Evolutionary conservation across 2,329 filamentous ascomycete species (phyloP).

Genomic region (Pleoardoris graminearum): DNA sequence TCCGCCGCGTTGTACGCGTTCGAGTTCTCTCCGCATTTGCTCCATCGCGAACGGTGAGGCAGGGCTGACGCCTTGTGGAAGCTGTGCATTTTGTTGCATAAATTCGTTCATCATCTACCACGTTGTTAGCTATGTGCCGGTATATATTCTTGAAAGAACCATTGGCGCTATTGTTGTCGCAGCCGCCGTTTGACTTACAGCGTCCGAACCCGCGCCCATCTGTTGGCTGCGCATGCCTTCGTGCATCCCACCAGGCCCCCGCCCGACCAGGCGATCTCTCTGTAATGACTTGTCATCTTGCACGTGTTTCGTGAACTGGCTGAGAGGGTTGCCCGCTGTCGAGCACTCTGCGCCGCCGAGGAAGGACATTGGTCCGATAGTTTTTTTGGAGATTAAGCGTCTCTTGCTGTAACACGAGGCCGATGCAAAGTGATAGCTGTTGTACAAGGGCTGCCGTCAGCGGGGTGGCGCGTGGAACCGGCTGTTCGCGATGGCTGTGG

Average conservation of each 20-base stretch:
- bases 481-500: not conserved
- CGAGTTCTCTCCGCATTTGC: conserved; percentile 66
- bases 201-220: conserved; percentile 71
- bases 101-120: conserved; percentile 89
- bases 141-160: not conserved
- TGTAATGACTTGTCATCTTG: conserved; percentile 95
- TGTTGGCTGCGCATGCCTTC: conserved; percentile 77
- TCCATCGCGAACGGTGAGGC: conserved; percentile 68
- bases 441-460: conserved; percentile 4
- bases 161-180: not conserved
- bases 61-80: conserved; percentile 58
- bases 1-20: conserved; percentile 57
- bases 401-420: not conserved
- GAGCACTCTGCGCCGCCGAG: conserved; percentile 96
- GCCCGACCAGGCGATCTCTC: conserved; percentile 81
- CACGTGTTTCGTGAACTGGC: conserved; percentile 96
- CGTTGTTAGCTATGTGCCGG: conserved; percentile 30
- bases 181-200: conserved; percentile 28
- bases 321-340: conserved; percentile 91
- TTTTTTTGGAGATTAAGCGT: too few relatives aligned
- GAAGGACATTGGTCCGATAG: conserved; percentile 90
- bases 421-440: not conserved
- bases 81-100: conserved; percentile 73
- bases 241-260: conserved; percentile 69
- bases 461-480: not conserved